Evolutionary conservation across 2,329 filamentous ascomycete species (phyloP).

Genomic region (Hymenoscyphus scutula): DNA sequence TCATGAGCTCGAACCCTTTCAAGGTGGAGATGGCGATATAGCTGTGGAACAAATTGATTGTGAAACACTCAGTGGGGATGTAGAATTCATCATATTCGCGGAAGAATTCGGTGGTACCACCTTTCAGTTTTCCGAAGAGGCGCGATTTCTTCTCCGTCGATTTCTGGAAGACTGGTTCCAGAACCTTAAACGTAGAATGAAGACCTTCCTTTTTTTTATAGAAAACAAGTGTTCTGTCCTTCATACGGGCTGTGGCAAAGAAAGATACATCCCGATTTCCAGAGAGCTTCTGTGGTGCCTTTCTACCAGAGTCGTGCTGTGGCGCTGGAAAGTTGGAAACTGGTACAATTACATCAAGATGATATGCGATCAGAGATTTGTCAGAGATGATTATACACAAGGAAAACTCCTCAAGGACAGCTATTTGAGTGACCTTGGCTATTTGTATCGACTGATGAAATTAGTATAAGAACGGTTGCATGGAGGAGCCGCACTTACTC

Average conservation of each 20-base stretch:
- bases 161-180: conserved; percentile 94
- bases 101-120: conserved; percentile 88
- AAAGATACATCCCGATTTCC: conserved; percentile 91
- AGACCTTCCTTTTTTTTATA: conserved; percentile 95
- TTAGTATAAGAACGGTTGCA: conserved; percentile 18
- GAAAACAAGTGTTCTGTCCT: conserved; percentile 89
- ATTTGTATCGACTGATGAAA: conserved; percentile 65
- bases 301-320: conserved; percentile 68
- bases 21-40: conserved; percentile 89
- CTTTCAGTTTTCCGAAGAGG: conserved; percentile 52
- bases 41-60: conserved; percentile 93
- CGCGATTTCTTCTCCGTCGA: conserved; percentile 79
- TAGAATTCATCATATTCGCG: conserved; percentile 99
- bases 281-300: conserved; percentile 87
- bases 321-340: conserved; percentile 60
- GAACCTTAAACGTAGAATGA: conserved; percentile 92
- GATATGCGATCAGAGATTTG: conserved; percentile 87
- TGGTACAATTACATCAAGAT: conserved; percentile 77
- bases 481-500: conserved; percentile 55
- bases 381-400: conserved; percentile 89
- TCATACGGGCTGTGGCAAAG: conserved; percentile 95
- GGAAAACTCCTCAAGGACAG: conserved; percentile 93
- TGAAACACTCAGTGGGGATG: conserved; percentile 91
- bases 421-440: conserved; percentile 80
- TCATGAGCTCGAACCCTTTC: conserved; percentile 93